phyloP scores from a whole-genome alignment of 148 eudicot species.

The Vaccinium vitisidaea region DNA sequence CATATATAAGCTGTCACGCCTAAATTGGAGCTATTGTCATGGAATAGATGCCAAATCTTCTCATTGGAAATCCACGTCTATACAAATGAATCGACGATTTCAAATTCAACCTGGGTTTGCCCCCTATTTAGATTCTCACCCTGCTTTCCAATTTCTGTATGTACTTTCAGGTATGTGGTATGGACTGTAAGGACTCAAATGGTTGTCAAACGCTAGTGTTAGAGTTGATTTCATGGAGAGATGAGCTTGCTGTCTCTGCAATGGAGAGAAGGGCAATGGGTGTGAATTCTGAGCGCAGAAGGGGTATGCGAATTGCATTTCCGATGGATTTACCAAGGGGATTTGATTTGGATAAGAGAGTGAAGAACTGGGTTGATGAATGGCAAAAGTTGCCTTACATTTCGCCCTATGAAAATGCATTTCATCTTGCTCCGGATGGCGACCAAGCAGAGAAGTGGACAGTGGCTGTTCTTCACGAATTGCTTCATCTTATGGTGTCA shows the following conservation, averaged over 20 bases:
- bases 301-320: slow-evolving; percentile 34
- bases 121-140: slow-evolving; percentile 42
- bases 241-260: slow-evolving; percentile 48
- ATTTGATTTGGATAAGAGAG: slow-evolving; percentile 74
- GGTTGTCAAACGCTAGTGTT: slow-evolving; percentile 37
- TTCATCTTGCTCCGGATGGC: slow-evolving; percentile 51
- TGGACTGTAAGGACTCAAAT: slow-evolving; percentile 24
- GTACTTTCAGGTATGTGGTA: slow-evolving; percentile 49
- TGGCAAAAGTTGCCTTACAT: slow-evolving; percentile 86
- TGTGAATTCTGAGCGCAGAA: slow-evolving; percentile 23
- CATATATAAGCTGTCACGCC: not conserved
- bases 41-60: not conserved
- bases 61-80: not conserved
- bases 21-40: not conserved
- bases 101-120: slow-evolving; percentile 61
- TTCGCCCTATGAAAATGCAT: slow-evolving; percentile 76
- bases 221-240: slow-evolving; percentile 62
- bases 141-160: slow-evolving; percentile 53
- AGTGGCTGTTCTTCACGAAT: slow-evolving; percentile 69
- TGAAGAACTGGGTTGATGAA: slow-evolving; percentile 56
- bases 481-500: slow-evolving; percentile 56
- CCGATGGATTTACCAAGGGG: slow-evolving; percentile 58
- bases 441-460: slow-evolving; percentile 77
- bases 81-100: slow-evolving; percentile 29
- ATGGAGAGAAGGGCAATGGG: slow-evolving; percentile 34